A percentile compares a stretch with the other conserved stretches of the same genome.
Evolutionary conservation across 257 asterid species (phyloP).

Genomic region (Solanum sejunctum): DNA sequence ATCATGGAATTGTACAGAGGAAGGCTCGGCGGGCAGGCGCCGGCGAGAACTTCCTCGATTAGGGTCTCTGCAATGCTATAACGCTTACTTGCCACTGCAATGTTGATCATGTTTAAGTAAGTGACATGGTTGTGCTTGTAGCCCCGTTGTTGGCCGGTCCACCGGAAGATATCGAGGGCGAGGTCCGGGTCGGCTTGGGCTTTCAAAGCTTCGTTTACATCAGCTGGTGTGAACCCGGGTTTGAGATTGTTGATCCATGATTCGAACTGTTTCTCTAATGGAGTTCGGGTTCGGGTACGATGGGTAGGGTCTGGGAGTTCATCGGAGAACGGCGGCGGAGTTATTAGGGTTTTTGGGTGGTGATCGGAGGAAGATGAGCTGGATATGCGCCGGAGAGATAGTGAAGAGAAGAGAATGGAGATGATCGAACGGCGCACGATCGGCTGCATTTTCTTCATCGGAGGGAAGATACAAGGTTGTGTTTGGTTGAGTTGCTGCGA

Average conservation of each 20-base stretch:
- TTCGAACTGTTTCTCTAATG: conserved; percentile 64
- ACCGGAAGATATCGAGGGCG: conserved; percentile 90
- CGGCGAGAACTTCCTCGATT: conserved; percentile 75
- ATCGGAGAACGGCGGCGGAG: conserved; percentile 6
- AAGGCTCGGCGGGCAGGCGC: conserved; percentile 59
- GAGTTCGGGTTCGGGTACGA: conserved; percentile 42
- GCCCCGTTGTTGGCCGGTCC: conserved; percentile 86
- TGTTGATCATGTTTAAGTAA: conserved; percentile 58
- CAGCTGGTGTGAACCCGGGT: conserved; percentile 78
- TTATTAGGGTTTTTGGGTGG: conserved; percentile 2
- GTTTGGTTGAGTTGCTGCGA: background rate
- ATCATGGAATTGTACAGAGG: conserved; percentile 71
- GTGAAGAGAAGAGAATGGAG: conserved; percentile 18
- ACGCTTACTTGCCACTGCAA: conserved; percentile 56
- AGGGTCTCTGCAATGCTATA: conserved; percentile 54
- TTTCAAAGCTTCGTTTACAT: conserved; percentile 51
- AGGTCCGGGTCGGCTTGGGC: conserved; percentile 83
- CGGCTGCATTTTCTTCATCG: conserved; percentile 3
- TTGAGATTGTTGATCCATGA: conserved; percentile 59
- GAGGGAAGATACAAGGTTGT: background rate
- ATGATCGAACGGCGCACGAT: background rate
- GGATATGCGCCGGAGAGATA: conserved; percentile 27
- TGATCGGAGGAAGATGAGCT: conserved; percentile 1
- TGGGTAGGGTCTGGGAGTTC: conserved; percentile 5
- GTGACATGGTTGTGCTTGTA: conserved; percentile 65